Conservation (phyloP, 805 yeast genomes). For the Jamesozyma lodderae region DNA sequence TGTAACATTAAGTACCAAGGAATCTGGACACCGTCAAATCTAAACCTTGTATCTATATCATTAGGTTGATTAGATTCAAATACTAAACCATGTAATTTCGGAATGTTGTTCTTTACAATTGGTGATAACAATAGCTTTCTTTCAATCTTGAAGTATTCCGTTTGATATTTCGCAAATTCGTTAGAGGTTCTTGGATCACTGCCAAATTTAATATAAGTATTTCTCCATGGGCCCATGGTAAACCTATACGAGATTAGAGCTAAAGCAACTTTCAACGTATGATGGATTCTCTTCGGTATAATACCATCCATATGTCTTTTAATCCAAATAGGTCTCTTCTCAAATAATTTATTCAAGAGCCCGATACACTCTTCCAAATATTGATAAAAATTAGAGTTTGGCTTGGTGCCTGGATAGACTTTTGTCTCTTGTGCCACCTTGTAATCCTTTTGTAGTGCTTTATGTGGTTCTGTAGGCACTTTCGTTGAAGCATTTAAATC, state of each 20-base stretch:
- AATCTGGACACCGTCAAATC: conserved; percentile 61
- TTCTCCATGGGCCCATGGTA: conserved; percentile 92
- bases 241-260: conserved; percentile 78
- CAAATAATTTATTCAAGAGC: conserved; percentile 41
- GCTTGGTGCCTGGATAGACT: conserved; percentile 29
- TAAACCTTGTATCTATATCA: conserved; percentile 38
- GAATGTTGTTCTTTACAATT: conserved; percentile 24
- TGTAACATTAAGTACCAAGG: conserved; percentile 70
- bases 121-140: conserved; percentile 21
- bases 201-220: conserved; percentile 71
- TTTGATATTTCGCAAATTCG: conserved; percentile 58
- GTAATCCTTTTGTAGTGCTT: conserved; percentile 40
- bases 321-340: conserved; percentile 74
- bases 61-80: conserved; percentile 29
- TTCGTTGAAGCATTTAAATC: conserved; percentile 37
- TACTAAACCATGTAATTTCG: conserved; percentile 24
- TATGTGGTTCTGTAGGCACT: conserved; percentile 44
- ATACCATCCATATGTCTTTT: conserved; percentile 57
- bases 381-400: conserved; percentile 27
- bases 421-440: conserved; percentile 28
- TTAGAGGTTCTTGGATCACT: conserved; percentile 58
- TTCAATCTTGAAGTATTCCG: conserved; percentile 60
- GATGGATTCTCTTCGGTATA: conserved; percentile 37
- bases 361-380: conserved; percentile 24
- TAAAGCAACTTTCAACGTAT: conserved; percentile 58